phyloP scores from a whole-genome alignment of 106 monocot species.

The Allium cepa region DNA sequence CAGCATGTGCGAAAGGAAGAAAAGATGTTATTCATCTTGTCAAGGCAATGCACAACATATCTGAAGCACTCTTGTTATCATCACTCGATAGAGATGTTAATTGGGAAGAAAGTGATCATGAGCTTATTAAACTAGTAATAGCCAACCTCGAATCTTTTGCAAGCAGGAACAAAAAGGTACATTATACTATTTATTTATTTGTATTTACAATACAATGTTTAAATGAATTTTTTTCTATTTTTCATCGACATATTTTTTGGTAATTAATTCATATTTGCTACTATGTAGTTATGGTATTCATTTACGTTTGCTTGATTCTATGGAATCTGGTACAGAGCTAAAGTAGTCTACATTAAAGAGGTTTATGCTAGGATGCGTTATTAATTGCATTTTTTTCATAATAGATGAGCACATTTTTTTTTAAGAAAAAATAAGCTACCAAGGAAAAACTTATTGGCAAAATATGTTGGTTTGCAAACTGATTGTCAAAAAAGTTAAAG shows the following conservation, averaged over 20 bases:
- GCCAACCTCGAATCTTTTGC: constrained; percentile 8
- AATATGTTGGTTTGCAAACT: too few relatives aligned
- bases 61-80: constrained; percentile 9
- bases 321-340: too few relatives aligned
- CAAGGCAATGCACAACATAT: constrained; percentile 27
- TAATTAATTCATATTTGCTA: background rate
- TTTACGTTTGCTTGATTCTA: too few relatives aligned
- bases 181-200: background rate
- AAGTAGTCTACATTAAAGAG: too few relatives aligned
- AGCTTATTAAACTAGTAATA: constrained; percentile 7
- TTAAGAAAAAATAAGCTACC: too few relatives aligned
- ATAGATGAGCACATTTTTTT: too few relatives aligned
- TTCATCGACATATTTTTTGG: background rate
- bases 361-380: too few relatives aligned
- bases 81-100: background rate
- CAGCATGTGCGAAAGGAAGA: constrained; percentile 3
- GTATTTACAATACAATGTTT: too few relatives aligned
- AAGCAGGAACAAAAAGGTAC: constrained; percentile 7
- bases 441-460: too few relatives aligned
- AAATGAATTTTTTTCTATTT: too few relatives aligned
- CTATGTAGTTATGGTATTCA: background rate
- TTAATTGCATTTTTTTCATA: too few relatives aligned
- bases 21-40: constrained; percentile 19
- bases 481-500: too few relatives aligned
- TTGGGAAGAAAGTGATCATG: constrained; percentile 6